phyloP scores from a whole-genome alignment of 2,329 filamentous ascomycete species.

The Salinomyces thailandicus region DNA sequence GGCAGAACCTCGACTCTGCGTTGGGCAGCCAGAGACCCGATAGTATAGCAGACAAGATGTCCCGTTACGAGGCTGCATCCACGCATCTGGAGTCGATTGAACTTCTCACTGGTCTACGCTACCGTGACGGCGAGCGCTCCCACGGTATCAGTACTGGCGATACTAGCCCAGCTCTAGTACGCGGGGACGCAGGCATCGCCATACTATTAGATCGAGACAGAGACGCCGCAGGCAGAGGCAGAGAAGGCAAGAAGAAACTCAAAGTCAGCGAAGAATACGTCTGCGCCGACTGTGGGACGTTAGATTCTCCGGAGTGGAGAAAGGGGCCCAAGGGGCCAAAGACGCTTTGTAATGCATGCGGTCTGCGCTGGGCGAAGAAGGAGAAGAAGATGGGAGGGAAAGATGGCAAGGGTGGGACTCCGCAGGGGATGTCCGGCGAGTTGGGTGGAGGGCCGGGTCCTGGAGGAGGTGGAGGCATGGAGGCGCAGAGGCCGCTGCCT shows the following conservation, averaged over 20 bases:
- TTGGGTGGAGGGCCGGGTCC: background rate
- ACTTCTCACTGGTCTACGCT: constrained; percentile 80
- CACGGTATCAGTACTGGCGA: constrained; percentile 80
- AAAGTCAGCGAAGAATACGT: constrained; percentile 81
- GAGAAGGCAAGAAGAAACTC: constrained; percentile 81
- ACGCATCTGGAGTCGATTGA: constrained; percentile 81
- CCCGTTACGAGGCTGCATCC: constrained; percentile 59
- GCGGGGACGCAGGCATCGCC: constrained; percentile 76
- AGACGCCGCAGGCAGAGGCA: constrained; percentile 49
- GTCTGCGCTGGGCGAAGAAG: constrained; percentile 37
- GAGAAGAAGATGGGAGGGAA: constrained; percentile 28
- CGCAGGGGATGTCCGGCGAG: background rate
- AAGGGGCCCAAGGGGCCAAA: constrained; percentile 90
- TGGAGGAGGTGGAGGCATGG: background rate
- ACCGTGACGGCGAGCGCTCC: constrained; percentile 79
- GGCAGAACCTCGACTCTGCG: constrained; percentile 68
- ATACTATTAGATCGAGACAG: constrained; percentile 74
- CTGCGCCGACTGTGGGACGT: constrained; percentile 87
- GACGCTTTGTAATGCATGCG: constrained; percentile 91
- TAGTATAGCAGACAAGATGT: constrained; percentile 76
- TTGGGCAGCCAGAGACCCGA: constrained; percentile 57
- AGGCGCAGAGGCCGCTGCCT: background rate
- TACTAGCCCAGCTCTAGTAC: constrained; percentile 67
- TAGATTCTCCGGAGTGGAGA: constrained; percentile 91
- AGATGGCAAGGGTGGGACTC: constrained; percentile 9